Conservation (phyloP, 73 alveolate species). For the Tetrahymena borealis region DNA sequence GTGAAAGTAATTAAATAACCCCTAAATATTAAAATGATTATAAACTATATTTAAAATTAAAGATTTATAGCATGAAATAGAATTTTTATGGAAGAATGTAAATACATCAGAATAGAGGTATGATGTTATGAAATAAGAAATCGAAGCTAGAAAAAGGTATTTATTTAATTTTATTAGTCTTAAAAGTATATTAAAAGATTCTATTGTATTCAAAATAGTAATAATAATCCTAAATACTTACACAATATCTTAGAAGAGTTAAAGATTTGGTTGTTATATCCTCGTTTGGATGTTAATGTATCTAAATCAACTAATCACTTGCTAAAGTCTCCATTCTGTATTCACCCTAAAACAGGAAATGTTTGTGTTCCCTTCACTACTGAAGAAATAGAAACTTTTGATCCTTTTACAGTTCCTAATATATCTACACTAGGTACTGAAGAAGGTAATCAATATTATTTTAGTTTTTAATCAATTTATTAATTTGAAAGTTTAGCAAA, state of each 20-base stretch:
- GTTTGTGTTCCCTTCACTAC: constrained; percentile 82
- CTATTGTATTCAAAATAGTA: too few species aligned
- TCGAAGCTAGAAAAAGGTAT: too few species aligned
- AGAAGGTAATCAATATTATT: too few species aligned
- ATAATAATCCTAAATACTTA: too few species aligned
- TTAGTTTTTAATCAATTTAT: too few species aligned
- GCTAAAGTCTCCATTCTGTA: constrained; percentile 93
- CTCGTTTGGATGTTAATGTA: constrained; percentile 95
- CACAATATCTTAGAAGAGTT: background rate
- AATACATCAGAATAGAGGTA: background rate
- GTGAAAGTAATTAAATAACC: background rate
- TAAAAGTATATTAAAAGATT: too few species aligned
- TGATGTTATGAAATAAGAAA: background rate
- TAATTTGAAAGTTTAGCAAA: too few species aligned
- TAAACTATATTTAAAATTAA: background rate
- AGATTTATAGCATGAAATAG: background rate
- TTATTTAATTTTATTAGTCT: too few species aligned
- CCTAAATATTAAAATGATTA: background rate
- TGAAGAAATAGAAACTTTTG: constrained; percentile 36
- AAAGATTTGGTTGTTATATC: constrained; percentile 62
- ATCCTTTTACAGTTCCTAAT: constrained; percentile 56
- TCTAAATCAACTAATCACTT: constrained; percentile 90
- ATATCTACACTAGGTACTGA: background rate
- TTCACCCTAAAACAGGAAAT: constrained; percentile 94
- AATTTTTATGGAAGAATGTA: background rate